Base-by-base conservation (phyloP, 2,329 filamentous ascomycete species). In the Cladosporium colombiae region DNA sequence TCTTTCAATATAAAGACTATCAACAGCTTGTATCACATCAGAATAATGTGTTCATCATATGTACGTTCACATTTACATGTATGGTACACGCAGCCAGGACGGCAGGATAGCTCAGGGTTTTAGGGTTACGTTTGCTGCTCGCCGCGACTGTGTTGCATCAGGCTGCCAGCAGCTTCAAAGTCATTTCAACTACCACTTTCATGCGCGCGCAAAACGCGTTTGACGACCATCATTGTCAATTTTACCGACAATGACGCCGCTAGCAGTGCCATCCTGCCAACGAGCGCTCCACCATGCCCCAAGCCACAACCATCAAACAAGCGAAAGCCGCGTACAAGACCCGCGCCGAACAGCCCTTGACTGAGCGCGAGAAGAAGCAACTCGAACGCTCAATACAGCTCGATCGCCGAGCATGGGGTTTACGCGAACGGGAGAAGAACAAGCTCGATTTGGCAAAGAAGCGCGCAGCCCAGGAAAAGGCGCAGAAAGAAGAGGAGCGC, bases 281-380 rank as follows among this genome's bases (percentile, higher is more conserved):
- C 56, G 16, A 37, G 55, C 55, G 21, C 31, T 23, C 16, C 18
- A 57, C 29, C n/a, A 65, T 65, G 62, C 62, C 62, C 50, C 67
- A 67, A 60, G 69, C 70, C 52, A 73, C 74, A 65, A 78, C 76
- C 21, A 71, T 72, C 59, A 76, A 75, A 64, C 75, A 78, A 67
- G 76, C 76, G 27, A 77, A 76, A 70, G 74, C 75, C 6, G 70
- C 72, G n/a, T 78, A 70, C 74, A 76, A 76, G 60, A 68, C 73
- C 25, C 74, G 76, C 52, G 73, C 72, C 27, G 70, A 71, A 23
- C 73, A 72, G 11, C 65, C 70, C 25, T 65, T 78, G 52, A 72
- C 74, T 16, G 73, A 72, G 10, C 69, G 69, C n/a, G 75, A 78
- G 63, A 64, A 70, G 65, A 72, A 71, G 62, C 74, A 74, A 64